Base-by-base conservation (phyloP, 2,329 filamentous ascomycete species). In the Alternaria sp. region DNA sequence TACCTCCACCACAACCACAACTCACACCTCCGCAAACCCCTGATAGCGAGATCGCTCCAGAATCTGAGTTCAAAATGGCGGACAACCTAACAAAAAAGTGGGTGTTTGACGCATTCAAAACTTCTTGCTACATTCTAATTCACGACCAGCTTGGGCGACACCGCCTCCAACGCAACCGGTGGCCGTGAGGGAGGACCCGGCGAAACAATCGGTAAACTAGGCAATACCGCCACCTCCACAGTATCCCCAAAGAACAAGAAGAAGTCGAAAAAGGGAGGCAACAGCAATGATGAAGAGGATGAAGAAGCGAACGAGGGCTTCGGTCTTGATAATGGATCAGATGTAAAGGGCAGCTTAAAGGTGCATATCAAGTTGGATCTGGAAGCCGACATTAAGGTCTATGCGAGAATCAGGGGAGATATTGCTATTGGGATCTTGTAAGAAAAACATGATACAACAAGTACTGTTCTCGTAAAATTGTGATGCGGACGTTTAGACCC, bases 301-400 rank as follows among this genome's bases (percentile, higher is more conserved):
- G 63, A 67, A 3, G 63, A 47, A 26, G n/a, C 26, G 16, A 47
- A 12, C 1, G 44, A 61, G 32, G 68, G 66, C 7, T 70, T 70
- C 30, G 68, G 68, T 9, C 43, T 68, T 3, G 68, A 70, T 5
- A 64, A 69, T 9, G 44, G 39, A 32, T 68, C 66, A 39, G 68
- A 70, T n/a, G 68, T 70, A 18, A 68, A 69, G 39, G 68, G 68
- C 8, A 70, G 66, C 26, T 46, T 70, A 57, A 70, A 69, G 51
- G 58, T 69, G 9, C 66, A 69, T 26, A 69, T 69, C 54, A 70
- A 68, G 56, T 36, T 36, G 32, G 32, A 36, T 16, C 6, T 36
- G 32, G 32, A 36, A 36, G 32, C 32, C 12, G 66, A 69, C 34
- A 70, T 70, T 26, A 58, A 61, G n/a, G 61, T 69, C 14, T 65